Evolutionary conservation across 2,329 filamentous ascomycete species (phyloP).

Genomic region (Samsoniella hepiali): DNA sequence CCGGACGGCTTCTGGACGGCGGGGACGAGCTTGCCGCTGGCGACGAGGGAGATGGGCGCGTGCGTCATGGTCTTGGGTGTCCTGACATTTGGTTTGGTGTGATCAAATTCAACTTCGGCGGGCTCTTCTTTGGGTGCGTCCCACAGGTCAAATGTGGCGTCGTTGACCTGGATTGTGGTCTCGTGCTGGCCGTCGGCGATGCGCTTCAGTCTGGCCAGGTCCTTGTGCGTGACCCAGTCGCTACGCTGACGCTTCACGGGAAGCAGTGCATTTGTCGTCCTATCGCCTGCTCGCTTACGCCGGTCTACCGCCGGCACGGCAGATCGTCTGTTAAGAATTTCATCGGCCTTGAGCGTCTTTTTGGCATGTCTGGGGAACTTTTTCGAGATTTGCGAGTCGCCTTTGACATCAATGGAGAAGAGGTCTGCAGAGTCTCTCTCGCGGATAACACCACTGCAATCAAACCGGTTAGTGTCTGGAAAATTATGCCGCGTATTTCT

Average conservation of each 20-base stretch:
- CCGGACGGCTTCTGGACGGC: slow-evolving; percentile 76
- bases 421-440: slow-evolving; percentile 82
- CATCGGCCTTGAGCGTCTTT: slow-evolving; percentile 83
- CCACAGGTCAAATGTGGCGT: slow-evolving; percentile 80
- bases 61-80: slow-evolving; percentile 73
- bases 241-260: slow-evolving; percentile 72
- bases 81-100: slow-evolving; percentile 62
- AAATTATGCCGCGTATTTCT: neutral
- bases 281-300: slow-evolving; percentile 71
- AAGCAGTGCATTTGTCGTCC: slow-evolving; percentile 69
- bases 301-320: slow-evolving; percentile 73
- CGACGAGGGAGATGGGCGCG: slow-evolving; percentile 76
- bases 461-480: slow-evolving; percentile 22
- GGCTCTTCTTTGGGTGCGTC: slow-evolving; percentile 37
- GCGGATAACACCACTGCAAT: slow-evolving; percentile 70
- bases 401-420: slow-evolving; percentile 76
- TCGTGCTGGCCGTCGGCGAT: slow-evolving; percentile 72
- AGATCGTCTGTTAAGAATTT: slow-evolving; percentile 84
- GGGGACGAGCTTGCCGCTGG: slow-evolving; percentile 73
- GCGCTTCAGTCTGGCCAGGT: slow-evolving; percentile 72
- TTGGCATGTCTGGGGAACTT: slow-evolving; percentile 63
- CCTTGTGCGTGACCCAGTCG: slow-evolving; percentile 79
- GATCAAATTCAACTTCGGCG: slow-evolving; percentile 55
- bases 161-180: slow-evolving; percentile 52
- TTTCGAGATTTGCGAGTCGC: slow-evolving; percentile 63